Evolutionary conservation across 1,284 basidiomycete species (phyloP).

Genomic region (Irpex sp.): DNA sequence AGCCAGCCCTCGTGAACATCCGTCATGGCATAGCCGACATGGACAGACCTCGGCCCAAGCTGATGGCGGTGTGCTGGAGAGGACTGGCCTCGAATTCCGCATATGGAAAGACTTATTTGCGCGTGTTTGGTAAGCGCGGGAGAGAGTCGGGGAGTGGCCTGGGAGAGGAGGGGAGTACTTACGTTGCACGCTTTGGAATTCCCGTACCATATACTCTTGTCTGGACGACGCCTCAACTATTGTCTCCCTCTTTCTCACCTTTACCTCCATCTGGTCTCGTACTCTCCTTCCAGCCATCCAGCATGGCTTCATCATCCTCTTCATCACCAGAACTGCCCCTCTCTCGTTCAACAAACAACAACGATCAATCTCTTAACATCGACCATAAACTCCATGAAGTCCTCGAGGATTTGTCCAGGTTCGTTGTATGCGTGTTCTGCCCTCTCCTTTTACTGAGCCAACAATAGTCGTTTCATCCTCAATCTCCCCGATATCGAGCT

Average conservation of each 20-base stretch:
- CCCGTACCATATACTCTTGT: constrained; percentile 7
- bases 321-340: constrained; percentile 69
- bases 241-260: constrained; percentile 13
- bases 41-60: background rate
- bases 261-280: constrained; percentile 37
- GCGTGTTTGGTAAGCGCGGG: constrained; percentile 6
- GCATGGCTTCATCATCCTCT: constrained; percentile 53
- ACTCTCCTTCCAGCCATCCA: constrained; percentile 22
- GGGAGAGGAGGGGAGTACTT: constrained; percentile 5
- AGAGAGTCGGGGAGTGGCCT: constrained; percentile 1
- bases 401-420: constrained; percentile 88
- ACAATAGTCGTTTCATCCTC: constrained; percentile 86
- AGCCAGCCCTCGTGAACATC: background rate
- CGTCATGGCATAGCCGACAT: background rate
- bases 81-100: background rate
- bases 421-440: constrained; percentile 12
- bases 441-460: constrained; percentile 10
- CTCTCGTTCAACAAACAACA: constrained; percentile 38
- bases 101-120: constrained; percentile 3
- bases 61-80: background rate
- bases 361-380: constrained; percentile 35
- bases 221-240: constrained; percentile 9
- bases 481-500: constrained; percentile 95
- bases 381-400: constrained; percentile 67
- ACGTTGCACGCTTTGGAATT: constrained; percentile 6